A percentile compares a stretch with the other conserved stretches of the same genome.
Conservation (phyloP, 1,284 basidiomycete genomes). For the Irpex lacteus region DNA sequence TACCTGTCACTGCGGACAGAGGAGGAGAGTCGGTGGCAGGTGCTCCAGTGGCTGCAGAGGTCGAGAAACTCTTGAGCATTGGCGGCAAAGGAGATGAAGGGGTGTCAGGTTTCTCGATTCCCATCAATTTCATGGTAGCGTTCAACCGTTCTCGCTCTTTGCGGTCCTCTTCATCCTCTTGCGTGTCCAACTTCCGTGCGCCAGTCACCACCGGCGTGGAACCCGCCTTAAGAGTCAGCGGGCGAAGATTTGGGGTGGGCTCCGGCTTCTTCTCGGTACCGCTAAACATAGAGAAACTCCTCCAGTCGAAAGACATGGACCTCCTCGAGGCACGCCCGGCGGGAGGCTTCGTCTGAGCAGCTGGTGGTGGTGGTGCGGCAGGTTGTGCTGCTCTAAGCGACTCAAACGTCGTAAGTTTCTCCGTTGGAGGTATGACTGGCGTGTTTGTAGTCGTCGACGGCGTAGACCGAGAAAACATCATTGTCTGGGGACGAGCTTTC, state of each 20-base stretch:
- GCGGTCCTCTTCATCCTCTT: constrained; percentile 87
- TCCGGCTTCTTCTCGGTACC: constrained; percentile 57
- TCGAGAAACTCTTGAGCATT: constrained; percentile 42
- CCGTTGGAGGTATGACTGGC: constrained; percentile 22
- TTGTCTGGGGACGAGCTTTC: constrained; percentile 60
- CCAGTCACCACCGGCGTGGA: constrained; percentile 47
- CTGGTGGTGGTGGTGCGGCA: constrained; percentile 26
- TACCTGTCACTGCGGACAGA: constrained; percentile 30
- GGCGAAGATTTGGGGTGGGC: constrained; percentile 51
- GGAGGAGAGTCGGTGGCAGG: constrained; percentile 19
- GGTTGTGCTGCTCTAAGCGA: constrained; percentile 33
- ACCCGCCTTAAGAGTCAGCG: constrained; percentile 70
- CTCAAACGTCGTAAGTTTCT: constrained; percentile 34
- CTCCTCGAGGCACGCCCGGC: constrained; percentile 55
- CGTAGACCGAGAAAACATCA: constrained; percentile 46
- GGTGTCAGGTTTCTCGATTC: constrained; percentile 61
- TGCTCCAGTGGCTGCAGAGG: constrained; percentile 29
- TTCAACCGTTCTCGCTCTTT: constrained; percentile 80
- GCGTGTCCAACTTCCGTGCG: constrained; percentile 73
- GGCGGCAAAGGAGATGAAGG: constrained; percentile 35
- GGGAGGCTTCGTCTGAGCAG: constrained; percentile 23
- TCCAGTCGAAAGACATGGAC: constrained; percentile 82
- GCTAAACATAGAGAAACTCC: constrained; percentile 65
- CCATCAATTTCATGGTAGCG: constrained; percentile 91
- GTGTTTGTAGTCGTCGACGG: constrained; percentile 23